A percentile compares a stretch with the other conserved stretches of the same genome.
Evolutionary conservation across 2,329 filamentous ascomycete species (phyloP).

Genomic region (Monilinia fructicola): DNA sequence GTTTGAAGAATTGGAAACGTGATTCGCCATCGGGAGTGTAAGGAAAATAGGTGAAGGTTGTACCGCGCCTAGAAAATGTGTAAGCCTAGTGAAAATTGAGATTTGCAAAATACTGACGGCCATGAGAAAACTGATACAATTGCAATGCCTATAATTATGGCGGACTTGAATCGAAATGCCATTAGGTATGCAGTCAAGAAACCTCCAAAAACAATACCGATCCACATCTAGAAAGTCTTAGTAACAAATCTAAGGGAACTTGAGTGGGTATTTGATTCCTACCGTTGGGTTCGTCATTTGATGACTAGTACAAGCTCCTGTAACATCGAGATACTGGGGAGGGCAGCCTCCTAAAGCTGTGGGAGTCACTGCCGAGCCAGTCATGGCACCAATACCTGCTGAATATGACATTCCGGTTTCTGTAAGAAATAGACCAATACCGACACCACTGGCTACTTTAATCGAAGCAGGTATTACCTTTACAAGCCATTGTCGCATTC

Average conservation of each 20-base stretch:
- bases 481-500: conserved; percentile 72
- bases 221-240: conserved; percentile 63
- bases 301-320: conserved; percentile 54
- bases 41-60: conserved; percentile 71
- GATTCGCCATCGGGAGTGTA: conserved; percentile 61
- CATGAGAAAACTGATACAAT: conserved; percentile 73
- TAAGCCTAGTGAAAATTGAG: conserved; percentile 1
- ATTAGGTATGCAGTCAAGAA: conserved; percentile 78
- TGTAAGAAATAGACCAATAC: conserved; percentile 64
- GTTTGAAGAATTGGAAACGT: conserved; percentile 70
- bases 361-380: conserved; percentile 67
- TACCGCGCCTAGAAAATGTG: conserved; percentile 52
- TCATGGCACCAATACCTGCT: conserved; percentile 75
- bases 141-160: conserved; percentile 71
- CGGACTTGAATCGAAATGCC: conserved; percentile 73
- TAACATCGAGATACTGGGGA: conserved; percentile 51
- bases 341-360: conserved; percentile 75
- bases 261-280: conserved; percentile 29
- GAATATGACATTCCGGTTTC: conserved; percentile 71
- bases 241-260: neutral
- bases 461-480: conserved; percentile 63
- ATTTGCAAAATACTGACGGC: conserved; percentile 53
- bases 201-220: conserved; percentile 78
- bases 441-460: conserved; percentile 64
- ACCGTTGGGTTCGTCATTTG: conserved; percentile 77